Base-by-base conservation (phyloP, 2,329 filamentous ascomycete species). In the Apiospora saccharicola region DNA sequence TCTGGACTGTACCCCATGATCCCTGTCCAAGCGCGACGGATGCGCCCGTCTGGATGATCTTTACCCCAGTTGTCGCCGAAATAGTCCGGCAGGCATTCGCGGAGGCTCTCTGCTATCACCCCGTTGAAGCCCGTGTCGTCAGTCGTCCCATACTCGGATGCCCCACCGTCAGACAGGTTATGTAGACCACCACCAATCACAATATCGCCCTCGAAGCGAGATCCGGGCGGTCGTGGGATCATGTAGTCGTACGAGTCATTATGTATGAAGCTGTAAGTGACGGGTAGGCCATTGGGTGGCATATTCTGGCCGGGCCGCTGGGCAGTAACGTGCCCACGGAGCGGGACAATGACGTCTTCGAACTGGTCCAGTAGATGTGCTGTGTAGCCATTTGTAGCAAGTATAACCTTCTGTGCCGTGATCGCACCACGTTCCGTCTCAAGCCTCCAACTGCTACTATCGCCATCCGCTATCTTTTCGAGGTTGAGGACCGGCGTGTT, bases 371-470 rank as follows among this genome's bases (percentile, higher is more conserved):
- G 72, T 5, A 83, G 71, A 0, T 76, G 75, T 0, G 78, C 75
- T 1, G 79, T 79, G 67, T 83, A 83, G 22, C 71, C 81, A 70
- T 83, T 83, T 24, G 78, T 82, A 24, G 82, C 81, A 53, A 78
- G 77, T 4, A 83, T 72, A 13, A 83, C 83, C 49, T 86, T 86
- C 30, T 82, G 82, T 1, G 91, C 83, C 6, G 75, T 77, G 72
- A 92, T 86, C 0, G 73, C 78, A 22, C 91, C 91, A 41, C 90
- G 85, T 0, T 83, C 78, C 1, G 90, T 92, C 5, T 82, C 77
- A 1, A 90, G 79, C 2, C 57, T 71, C 1, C 77, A 82, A 81
- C 86, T 88, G 1, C 70, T 41, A 6, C 76, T 74, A 22, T 74
- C 72, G 8, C 75, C 75, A 14, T 73, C 70, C 0, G 74, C 71